phyloP scores from a whole-genome alignment of 1,139 yeast genomes.

The Taiozyma sp. region DNA sequence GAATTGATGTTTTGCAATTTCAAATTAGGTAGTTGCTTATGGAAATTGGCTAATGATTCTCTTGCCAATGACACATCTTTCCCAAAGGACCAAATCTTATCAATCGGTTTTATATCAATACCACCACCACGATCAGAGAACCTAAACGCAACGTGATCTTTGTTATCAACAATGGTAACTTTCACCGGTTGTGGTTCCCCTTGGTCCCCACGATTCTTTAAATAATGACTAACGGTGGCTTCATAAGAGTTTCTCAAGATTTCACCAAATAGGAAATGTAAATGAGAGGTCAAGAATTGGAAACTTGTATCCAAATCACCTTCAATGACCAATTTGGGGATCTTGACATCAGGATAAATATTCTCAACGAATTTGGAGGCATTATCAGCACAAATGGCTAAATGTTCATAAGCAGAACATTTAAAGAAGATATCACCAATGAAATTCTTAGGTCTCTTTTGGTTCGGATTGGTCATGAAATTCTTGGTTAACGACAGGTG shows the following conservation, averaged over 20 bases:
- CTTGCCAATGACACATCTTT: slow-evolving; percentile 56
- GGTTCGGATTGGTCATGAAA: slow-evolving; percentile 37
- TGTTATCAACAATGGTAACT: slow-evolving; percentile 64
- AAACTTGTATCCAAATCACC: slow-evolving; percentile 58
- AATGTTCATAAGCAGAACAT: slow-evolving; percentile 70
- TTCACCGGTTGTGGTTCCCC: slow-evolving; percentile 47
- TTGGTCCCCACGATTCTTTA: slow-evolving; percentile 27
- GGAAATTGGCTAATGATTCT: slow-evolving; percentile 55
- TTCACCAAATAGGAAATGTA: slow-evolving; percentile 83
- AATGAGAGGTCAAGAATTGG: slow-evolving; percentile 81
- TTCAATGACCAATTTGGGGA: slow-evolving; percentile 73
- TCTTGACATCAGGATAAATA: slow-evolving; percentile 47
- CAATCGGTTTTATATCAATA: slow-evolving; percentile 47
- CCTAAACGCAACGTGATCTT: slow-evolving; percentile 64
- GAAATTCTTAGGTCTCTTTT: slow-evolving; percentile 52
- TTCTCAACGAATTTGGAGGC: slow-evolving; percentile 39
- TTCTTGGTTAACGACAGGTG: slow-evolving; percentile 74
- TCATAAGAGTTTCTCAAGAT: slow-evolving; percentile 78
- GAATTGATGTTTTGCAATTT: slow-evolving; percentile 4
- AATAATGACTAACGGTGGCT: slow-evolving; percentile 54
- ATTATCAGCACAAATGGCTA: slow-evolving; percentile 49
- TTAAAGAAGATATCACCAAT: slow-evolving; percentile 83
- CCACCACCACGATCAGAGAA: slow-evolving; percentile 94
- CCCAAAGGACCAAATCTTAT: slow-evolving; percentile 80
- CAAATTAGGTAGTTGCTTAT: slow-evolving; percentile 53